phyloP scores from a whole-genome alignment of 139 green algal genomes.

The Limnomonas spitsbergensis region DNA sequence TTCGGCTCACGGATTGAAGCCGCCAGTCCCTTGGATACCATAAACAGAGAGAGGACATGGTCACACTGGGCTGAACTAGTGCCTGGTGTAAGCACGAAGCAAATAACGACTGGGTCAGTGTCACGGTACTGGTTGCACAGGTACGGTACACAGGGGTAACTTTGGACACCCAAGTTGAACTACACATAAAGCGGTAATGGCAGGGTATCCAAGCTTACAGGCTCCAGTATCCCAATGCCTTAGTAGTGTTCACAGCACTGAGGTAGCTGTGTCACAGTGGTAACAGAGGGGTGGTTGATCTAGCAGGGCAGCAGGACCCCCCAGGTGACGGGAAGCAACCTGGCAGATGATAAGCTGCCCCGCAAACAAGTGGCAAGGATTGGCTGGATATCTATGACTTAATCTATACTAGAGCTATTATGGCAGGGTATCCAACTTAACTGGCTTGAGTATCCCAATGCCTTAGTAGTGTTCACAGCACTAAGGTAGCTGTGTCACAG shows the following conservation, averaged over 20 bases:
- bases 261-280: not conserved
- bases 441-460: constrained; percentile 18
- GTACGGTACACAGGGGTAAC: too few relatives aligned
- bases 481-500: not conserved
- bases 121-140: too few relatives aligned
- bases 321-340: not conserved
- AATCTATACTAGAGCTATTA: too few relatives aligned
- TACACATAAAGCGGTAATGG: too few relatives aligned
- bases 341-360: not conserved
- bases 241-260: constrained; percentile 10
- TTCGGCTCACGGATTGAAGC: not conserved
- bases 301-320: not conserved
- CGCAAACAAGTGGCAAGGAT: too few relatives aligned
- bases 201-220: too few relatives aligned
- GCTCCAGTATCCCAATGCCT: constrained; percentile 18
- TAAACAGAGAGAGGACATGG: not conserved
- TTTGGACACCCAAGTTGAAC: too few relatives aligned
- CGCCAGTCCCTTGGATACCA: not conserved
- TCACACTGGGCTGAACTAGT: too few relatives aligned
- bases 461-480: constrained; percentile 15
- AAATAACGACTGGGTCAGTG: too few relatives aligned
- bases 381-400: too few relatives aligned
- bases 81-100: too few relatives aligned
- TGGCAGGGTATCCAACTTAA: too few relatives aligned
- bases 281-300: not conserved